Base-by-base conservation (phyloP, 768 basidiomycete genomes). In the Amanita polypyramis region DNA sequence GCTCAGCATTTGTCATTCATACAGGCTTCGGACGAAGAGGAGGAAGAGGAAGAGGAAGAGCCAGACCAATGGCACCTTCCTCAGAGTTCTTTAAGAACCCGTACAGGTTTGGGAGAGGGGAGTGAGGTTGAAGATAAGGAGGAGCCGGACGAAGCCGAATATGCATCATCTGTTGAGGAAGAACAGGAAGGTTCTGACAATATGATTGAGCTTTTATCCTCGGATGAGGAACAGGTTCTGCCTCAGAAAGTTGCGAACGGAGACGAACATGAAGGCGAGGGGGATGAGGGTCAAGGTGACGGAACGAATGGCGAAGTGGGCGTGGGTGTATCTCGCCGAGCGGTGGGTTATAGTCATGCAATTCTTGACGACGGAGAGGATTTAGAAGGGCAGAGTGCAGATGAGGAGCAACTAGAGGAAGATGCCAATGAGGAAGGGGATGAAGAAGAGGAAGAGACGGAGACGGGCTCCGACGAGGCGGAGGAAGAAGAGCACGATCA, bases 121-220 rank as follows among this genome's bases (percentile, higher is more conserved):
- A 37, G 17, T 33, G 39, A 42, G 7, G 39, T 21, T 33, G 39
- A 33, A 42, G 19, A 19, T 19, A 23, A 38, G 8, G 32, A 27
- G 12, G 20, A 23, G n/a, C 12, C 3, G 30, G 43, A 44, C 30
- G 43, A 33, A 5, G 30, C 15, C 29, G 21, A 49, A 25, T 14
- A 23, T 23, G 39, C 58, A 11, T 65, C 62, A 3, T 63, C 60
- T 8, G 62, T 61, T n/a, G 64, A 62, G 34, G 62, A 63, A 41
- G 65, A 62, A 21, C 57, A 53, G 45, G 58, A 58, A 35, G 58
- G 55, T 30, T 56, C 60, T 21, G 59, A 56, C 14, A 37, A 56
- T 29, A 49, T 50, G 15, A 52, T 63, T 33, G 42, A 49, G 1
- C 37, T 49, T 32, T 49, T 49, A 30, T 49, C 38, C 21, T 49